Base-by-base conservation (phyloP, 345 rosid genomes). In the Eutrema heterophyllum region DNA sequence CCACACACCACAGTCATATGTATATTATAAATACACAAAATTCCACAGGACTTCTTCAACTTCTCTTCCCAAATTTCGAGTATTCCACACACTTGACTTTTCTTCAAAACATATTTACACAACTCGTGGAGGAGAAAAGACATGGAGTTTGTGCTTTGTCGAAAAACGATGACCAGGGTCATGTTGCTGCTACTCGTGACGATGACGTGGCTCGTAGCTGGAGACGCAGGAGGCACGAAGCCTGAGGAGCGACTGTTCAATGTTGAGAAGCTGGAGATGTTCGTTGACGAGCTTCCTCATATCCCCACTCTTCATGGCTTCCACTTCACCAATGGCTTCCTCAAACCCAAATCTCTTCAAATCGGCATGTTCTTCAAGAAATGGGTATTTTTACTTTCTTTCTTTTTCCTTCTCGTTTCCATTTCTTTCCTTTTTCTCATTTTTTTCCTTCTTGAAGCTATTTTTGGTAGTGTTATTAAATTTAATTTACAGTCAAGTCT, bases 301-400 rank as follows among this genome's bases (percentile, higher is more conserved):
- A 83, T 95, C 73, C 97, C 97, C 1, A 86, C 15, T 58, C 67
- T 95, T 77, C 70, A 32, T 14, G 90, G 86, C 24, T 92, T 60
- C 58, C 62, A 77, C 24, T 44, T 81, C n/a, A 75, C 72, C 9
- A 54, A 76, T 51, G 87, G 87, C 30, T 67, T 53, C 49, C 76
- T 82, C 63, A 84, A 69, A 63, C 48, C 92, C 7, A 86, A 75
- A 72, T 75, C 76, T 11, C 81, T 95, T 35, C 38, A 74, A 15
- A 92, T 95, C 76, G 97, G 94, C 83, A 95, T 95, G 98, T 95
- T 72, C 81, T 30, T 24, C 75, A 90, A 75, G 49, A 68, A 67
- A 74, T 92, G 97, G 99, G 99, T 95, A 82, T 27, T 40, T 63
- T 2, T 0, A 48, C 2, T 41, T 36, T 44, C 21, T 33, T 33